phyloP scores from a whole-genome alignment of 257 asterid genomes.

The Nicotiana benthamiana region DNA sequence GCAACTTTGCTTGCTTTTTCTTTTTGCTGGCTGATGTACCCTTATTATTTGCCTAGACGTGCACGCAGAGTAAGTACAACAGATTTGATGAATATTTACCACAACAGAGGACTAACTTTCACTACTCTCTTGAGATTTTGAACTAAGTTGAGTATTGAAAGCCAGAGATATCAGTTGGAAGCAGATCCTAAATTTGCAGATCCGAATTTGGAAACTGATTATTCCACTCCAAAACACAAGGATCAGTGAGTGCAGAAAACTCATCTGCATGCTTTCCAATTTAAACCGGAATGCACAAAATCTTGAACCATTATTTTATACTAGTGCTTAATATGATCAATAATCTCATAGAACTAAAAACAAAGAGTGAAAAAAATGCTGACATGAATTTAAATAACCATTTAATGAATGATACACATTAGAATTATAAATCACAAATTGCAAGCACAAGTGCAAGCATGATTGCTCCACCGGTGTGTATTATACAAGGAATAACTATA shows the following conservation, averaged over 20 bases:
- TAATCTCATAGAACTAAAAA: neutral
- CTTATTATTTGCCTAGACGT: constrained; percentile 66
- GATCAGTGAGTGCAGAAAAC: neutral
- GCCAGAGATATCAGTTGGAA: neutral
- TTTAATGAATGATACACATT: neutral
- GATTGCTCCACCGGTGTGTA: neutral
- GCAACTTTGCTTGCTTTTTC: constrained; percentile 94
- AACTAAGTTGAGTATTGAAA: neutral
- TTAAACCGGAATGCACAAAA: neutral
- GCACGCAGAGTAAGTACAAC: neutral
- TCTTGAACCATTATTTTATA: neutral
- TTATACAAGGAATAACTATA: neutral
- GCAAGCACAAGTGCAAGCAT: neutral
- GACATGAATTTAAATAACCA: neutral
- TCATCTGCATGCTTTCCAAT: neutral
- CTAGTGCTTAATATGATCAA: neutral
- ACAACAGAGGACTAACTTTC: neutral
- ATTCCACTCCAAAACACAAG: neutral
- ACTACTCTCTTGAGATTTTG: neutral
- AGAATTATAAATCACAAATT: neutral
- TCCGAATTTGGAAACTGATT: neutral
- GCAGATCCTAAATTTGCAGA: neutral
- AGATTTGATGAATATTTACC: neutral
- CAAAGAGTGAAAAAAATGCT: neutral
- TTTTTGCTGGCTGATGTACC: constrained; percentile 93